phyloP scores from a whole-genome alignment of 495 filamentous ascomycete species.

The Neurospora sp. region DNA sequence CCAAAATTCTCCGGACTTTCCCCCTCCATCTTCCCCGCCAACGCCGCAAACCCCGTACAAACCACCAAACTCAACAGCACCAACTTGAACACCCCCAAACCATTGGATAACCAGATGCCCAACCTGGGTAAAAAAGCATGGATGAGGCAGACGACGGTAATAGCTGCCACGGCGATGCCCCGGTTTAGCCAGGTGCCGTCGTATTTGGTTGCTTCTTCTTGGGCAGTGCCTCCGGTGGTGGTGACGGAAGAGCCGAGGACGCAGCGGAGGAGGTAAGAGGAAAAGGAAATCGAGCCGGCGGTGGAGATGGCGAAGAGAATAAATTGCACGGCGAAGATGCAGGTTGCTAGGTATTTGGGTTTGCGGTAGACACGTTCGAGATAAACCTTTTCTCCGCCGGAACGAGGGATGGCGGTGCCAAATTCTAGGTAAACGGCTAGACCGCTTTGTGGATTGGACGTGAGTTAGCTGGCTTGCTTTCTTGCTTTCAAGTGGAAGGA shows the following conservation, averaged over 20 bases:
- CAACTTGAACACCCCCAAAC: slow-evolving; percentile 55
- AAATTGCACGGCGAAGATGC: slow-evolving; percentile 31
- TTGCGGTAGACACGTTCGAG: slow-evolving; percentile 24
- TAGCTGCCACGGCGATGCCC: slow-evolving; percentile 24
- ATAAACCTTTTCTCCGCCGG: slow-evolving; percentile 3
- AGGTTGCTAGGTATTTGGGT: slow-evolving; percentile 25
- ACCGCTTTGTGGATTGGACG: not conserved
- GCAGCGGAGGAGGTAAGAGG: slow-evolving; percentile 20
- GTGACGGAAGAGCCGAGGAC: not conserved
- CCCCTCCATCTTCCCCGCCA: slow-evolving; percentile 13
- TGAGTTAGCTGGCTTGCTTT: not conserved
- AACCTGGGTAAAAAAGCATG: slow-evolving; percentile 49
- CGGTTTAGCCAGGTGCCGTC: slow-evolving; percentile 20
- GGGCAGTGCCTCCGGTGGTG: not conserved
- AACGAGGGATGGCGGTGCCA: slow-evolving; percentile 9
- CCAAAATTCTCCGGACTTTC: slow-evolving; percentile 26
- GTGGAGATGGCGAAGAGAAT: slow-evolving; percentile 29
- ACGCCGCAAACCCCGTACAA: slow-evolving; percentile 43
- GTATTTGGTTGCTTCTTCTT: not conserved
- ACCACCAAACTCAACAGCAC: slow-evolving; percentile 50
- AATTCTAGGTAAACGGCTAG: slow-evolving; percentile 23
- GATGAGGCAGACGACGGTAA: slow-evolving; percentile 49
- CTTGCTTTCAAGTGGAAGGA: not conserved
- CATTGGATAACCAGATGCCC: slow-evolving; percentile 52
- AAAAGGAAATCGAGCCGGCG: slow-evolving; percentile 23